Evolutionary conservation across 2,329 filamentous ascomycete species (phyloP).

Genomic region (Zarea fungicola): DNA sequence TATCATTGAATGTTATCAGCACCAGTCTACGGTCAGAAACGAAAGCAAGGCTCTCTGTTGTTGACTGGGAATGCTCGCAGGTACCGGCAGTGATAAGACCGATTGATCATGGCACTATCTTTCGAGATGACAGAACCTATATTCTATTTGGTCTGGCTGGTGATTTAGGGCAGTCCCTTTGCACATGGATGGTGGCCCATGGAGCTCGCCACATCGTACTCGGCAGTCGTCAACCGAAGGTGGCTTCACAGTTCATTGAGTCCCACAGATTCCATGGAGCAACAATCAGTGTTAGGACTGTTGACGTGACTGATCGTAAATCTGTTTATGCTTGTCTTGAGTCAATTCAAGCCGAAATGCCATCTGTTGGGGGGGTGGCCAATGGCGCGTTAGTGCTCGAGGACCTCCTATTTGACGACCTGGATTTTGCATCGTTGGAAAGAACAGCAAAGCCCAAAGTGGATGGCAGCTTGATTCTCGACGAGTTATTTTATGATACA

Average conservation of each 20-base stretch:
- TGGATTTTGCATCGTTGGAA: background rate
- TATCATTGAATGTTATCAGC: too few relatives aligned
- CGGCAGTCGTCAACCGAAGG: background rate
- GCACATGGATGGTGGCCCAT: background rate
- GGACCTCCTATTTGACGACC: background rate
- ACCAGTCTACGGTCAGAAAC: too few relatives aligned
- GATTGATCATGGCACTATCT: background rate
- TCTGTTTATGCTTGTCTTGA: background rate
- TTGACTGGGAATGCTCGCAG: background rate
- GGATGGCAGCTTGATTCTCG: background rate
- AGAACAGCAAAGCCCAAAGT: background rate
- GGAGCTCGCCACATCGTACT: conserved; percentile 2
- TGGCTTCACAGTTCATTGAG: background rate
- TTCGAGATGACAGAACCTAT: background rate
- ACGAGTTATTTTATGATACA: conserved; percentile 3
- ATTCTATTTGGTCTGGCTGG: background rate
- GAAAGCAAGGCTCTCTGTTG: background rate
- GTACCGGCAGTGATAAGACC: background rate
- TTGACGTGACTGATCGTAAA: background rate
- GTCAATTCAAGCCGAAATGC: background rate
- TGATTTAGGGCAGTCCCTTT: background rate
- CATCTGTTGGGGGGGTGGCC: background rate
- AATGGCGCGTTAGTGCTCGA: conserved; percentile 6
- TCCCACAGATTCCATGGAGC: background rate
- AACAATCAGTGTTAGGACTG: background rate